These are phyloP conservation scores for Davidsoniella eucalypti DNA, from an alignment of 2,329 filamentous ascomycete genomes.

Conservation along the genomic window DNA sequence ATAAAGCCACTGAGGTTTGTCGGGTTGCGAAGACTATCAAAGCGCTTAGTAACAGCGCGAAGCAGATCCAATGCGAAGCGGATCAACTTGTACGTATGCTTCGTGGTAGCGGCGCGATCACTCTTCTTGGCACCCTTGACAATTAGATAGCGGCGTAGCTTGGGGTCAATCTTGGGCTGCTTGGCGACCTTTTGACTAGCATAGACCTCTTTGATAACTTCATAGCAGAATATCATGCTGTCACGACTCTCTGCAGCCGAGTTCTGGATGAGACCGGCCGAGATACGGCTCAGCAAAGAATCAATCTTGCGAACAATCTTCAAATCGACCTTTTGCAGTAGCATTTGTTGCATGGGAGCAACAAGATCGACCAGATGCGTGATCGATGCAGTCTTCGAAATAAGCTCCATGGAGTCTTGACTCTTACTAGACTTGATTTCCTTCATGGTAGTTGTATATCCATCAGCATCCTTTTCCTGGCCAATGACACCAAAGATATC, in stretches of 20 bases:
- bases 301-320: conserved; percentile 82
- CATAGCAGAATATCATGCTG: conserved; percentile 85
- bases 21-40: conserved; percentile 63
- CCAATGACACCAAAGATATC: conserved; percentile 88
- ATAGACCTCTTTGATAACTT: conserved; percentile 79
- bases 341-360: conserved; percentile 57
- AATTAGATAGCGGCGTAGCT: conserved; percentile 58
- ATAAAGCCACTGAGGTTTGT: conserved; percentile 73
- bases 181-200: conserved; percentile 37
- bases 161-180: conserved; percentile 41
- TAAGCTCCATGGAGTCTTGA: conserved; percentile 89
- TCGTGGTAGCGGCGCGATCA: conserved; percentile 54
- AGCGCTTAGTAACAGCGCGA: conserved; percentile 70
- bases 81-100: conserved; percentile 73
- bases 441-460: conserved; percentile 89
- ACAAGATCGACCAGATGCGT: conserved; percentile 58
- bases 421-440: conserved; percentile 98
- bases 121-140: conserved; percentile 65
- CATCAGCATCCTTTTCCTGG: conserved; percentile 92
- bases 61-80: conserved; percentile 80
- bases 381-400: conserved; percentile 70
- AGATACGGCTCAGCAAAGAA: conserved; percentile 67
- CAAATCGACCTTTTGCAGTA: conserved; percentile 71
- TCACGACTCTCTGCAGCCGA: conserved; percentile 61
- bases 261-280: conserved; percentile 70